phyloP scores from a whole-genome alignment of 1,284 basidiomycete species.

The Pseudozyma sp. region DNA sequence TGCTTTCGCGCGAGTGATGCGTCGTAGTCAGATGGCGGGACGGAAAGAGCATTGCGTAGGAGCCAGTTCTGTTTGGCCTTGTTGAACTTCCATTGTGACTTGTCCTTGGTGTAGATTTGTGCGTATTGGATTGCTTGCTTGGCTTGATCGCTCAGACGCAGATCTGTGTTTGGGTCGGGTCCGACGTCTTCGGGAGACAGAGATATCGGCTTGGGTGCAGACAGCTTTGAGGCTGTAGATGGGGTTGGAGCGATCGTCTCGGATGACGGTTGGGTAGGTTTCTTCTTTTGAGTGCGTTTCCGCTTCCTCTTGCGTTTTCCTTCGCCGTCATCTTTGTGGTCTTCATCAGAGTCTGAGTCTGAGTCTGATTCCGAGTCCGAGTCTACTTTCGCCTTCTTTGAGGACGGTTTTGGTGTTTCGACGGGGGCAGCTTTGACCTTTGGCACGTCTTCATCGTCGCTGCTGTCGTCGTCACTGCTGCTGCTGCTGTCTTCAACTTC shows the following conservation, averaged over 20 bases:
- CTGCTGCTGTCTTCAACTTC: constrained; percentile 32
- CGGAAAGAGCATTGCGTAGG: constrained; percentile 41
- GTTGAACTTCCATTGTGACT: constrained; percentile 53
- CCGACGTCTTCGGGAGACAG: constrained; percentile 25
- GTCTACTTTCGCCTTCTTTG: constrained; percentile 3
- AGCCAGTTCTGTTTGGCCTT: constrained; percentile 58
- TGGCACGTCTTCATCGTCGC: constrained; percentile 24
- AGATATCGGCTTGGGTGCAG: constrained; percentile 3
- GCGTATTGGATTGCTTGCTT: constrained; percentile 52
- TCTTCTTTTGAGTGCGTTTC: constrained; percentile 36
- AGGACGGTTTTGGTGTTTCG: not conserved
- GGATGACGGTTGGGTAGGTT: not conserved
- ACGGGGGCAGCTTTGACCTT: constrained; percentile 9
- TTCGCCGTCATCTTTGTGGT: constrained; percentile 17
- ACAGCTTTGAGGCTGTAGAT: not conserved
- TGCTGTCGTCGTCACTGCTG: constrained; percentile 28
- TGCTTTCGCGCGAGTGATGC: constrained; percentile 28
- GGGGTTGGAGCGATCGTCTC: constrained; percentile 1
- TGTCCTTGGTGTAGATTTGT: constrained; percentile 34
- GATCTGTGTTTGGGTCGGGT: constrained; percentile 38
- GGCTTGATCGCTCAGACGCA: constrained; percentile 45
- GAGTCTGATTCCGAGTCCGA: constrained; percentile 9
- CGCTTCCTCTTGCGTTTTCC: constrained; percentile 49
- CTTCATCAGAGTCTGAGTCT: constrained; percentile 6
- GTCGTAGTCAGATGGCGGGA: constrained; percentile 44